These are phyloP conservation scores for Leccinum olivaceopallidum DNA, from an alignment of 768 basidiomycete species.

Conservation along the genomic window DNA sequence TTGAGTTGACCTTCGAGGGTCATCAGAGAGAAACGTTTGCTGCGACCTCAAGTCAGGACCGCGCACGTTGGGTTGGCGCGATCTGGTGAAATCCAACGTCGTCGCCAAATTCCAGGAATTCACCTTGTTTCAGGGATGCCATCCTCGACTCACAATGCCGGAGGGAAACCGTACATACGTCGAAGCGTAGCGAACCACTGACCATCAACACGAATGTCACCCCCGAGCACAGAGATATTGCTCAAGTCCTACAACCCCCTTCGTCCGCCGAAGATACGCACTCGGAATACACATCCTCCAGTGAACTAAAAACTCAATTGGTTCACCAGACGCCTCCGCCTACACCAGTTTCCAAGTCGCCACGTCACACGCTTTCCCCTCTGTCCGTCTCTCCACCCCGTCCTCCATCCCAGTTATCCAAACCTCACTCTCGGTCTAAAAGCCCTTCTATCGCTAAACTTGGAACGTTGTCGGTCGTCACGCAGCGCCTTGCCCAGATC, in stretches of 20 bases:
- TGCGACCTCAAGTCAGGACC: constrained; percentile 55
- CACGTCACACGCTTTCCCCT: constrained; percentile 18
- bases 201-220: constrained; percentile 20
- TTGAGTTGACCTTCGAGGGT: constrained; percentile 64
- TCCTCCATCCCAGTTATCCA: constrained; percentile 27
- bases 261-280: constrained; percentile 19
- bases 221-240: background rate
- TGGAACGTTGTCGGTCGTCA: constrained; percentile 61
- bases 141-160: constrained; percentile 45
- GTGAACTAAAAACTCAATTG: constrained; percentile 14
- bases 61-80: constrained; percentile 73
- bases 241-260: constrained; percentile 4
- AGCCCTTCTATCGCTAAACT: constrained; percentile 68
- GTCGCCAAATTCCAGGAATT: background rate
- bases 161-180: background rate
- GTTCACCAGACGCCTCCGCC: constrained; percentile 18
- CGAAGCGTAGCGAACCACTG: constrained; percentile 6
- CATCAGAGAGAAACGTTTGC: constrained; percentile 60
- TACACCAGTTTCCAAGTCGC: constrained; percentile 30
- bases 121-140: constrained; percentile 49
- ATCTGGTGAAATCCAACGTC: constrained; percentile 54
- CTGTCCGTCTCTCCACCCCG: constrained; percentile 25
- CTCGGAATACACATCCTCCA: constrained; percentile 32
- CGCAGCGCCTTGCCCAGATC: constrained; percentile 64
- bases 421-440: constrained; percentile 31